Evolutionary conservation across 176 grass and related monocot species (phyloP).

Genomic region (Aechmea fasciata): DNA sequence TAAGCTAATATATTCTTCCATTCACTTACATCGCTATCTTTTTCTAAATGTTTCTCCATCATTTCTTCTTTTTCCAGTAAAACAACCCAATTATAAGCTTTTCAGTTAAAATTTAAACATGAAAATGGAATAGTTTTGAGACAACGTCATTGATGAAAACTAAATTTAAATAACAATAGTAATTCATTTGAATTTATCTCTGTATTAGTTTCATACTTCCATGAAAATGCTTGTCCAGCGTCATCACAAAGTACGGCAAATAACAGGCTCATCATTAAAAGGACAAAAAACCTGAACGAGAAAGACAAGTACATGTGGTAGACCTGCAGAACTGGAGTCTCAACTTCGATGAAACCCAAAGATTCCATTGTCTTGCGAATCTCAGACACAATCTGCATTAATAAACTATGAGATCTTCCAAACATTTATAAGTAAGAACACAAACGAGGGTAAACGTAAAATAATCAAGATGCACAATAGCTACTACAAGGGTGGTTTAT

Average conservation of each 20-base stretch:
- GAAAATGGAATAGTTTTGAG: too few species aligned
- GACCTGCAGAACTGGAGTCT: constrained; percentile 98
- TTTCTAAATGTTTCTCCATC: too few species aligned
- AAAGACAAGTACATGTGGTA: constrained; percentile 13
- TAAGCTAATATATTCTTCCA: too few species aligned
- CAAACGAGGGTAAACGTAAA: background rate
- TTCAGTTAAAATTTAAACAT: too few species aligned
- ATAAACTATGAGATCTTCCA: background rate
- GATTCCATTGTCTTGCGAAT: constrained; percentile 95
- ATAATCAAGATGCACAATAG: background rate
- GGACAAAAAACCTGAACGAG: constrained; percentile 2
- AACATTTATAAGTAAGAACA: background rate
- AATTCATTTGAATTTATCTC: background rate
- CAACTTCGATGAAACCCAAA: constrained; percentile 97
- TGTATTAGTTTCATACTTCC: too few species aligned
- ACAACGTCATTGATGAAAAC: background rate
- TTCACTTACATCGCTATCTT: too few species aligned
- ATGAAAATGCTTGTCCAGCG: too few species aligned
- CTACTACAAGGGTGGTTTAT: too few species aligned
- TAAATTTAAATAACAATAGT: background rate
- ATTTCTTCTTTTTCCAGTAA: too few species aligned
- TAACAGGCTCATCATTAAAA: background rate
- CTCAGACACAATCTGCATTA: constrained; percentile 72
- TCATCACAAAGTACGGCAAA: background rate
- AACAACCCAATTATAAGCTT: too few species aligned